Conservation (phyloP, 2,329 filamentous ascomycete genomes). For the Nigrospora oryzae region DNA sequence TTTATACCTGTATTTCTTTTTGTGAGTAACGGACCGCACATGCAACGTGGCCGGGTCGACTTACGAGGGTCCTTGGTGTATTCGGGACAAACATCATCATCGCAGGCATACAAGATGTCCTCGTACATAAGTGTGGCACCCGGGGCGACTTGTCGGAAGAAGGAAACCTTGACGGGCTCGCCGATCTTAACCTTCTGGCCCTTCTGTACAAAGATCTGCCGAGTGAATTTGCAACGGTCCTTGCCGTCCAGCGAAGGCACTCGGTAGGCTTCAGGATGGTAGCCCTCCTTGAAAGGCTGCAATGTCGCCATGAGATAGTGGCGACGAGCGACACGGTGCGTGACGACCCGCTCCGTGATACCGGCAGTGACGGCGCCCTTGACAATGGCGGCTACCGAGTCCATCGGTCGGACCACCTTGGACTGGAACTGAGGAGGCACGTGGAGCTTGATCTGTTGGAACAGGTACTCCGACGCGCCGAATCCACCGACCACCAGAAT, state of each 20-base stretch:
- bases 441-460: slow-evolving; percentile 12
- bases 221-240: slow-evolving; percentile 96
- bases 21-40: background rate
- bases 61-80: slow-evolving; percentile 99
- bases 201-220: slow-evolving; percentile 98
- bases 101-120: slow-evolving; percentile 94
- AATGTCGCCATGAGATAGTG: slow-evolving; percentile 99
- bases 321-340: slow-evolving; percentile 89
- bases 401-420: slow-evolving; percentile 33
- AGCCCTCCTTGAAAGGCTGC: slow-evolving; percentile 97
- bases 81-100: slow-evolving; percentile 95
- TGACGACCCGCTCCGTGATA: slow-evolving; percentile 94
- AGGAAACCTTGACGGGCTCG: slow-evolving; percentile 96
- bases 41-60: slow-evolving; percentile 29
- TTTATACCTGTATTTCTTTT: slow-evolving; percentile 67
- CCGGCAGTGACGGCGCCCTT: slow-evolving; percentile 51
- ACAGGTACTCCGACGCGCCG: slow-evolving; percentile 25
- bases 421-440: slow-evolving; percentile 84
- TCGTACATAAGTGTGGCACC: slow-evolving; percentile 99
- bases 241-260: slow-evolving; percentile 95
- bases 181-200: slow-evolving; percentile 98
- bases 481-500: slow-evolving; percentile 29
- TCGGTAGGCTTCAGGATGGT: slow-evolving; percentile 96
- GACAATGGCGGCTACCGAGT: slow-evolving; percentile 15
- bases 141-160: slow-evolving; percentile 95